Percentiles rank a stretch among this genome's conserved stretches.
Conservation (phyloP, 176 grass and related monocot genomes). For the Coix lacrymajobi region DNA sequence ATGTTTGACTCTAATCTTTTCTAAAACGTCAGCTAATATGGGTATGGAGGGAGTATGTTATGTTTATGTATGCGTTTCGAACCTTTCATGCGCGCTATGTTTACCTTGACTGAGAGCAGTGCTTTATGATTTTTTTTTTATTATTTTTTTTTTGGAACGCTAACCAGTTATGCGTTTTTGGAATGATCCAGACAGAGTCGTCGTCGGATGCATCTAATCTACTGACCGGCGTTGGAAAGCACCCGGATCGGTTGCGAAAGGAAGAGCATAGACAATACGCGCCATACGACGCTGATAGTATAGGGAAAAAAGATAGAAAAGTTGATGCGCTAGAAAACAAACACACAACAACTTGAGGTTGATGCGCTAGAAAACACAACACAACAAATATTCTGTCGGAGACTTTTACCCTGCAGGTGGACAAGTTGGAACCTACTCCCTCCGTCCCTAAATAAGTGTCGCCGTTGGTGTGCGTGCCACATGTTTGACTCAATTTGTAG, state of each 20-base stretch:
- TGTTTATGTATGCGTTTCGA: background rate
- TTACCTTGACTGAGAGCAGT: background rate
- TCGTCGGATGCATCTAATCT: conserved; percentile 5
- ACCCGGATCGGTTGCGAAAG: background rate
- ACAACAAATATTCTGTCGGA: background rate
- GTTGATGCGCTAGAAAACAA: background rate
- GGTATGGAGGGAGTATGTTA: too few species aligned
- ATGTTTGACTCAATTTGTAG: too few species aligned
- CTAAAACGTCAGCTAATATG: too few species aligned
- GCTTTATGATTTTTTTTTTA: too few species aligned
- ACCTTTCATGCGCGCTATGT: background rate
- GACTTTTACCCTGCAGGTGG: background rate
- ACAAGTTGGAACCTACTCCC: conserved; percentile 20
- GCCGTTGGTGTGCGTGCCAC: too few species aligned
- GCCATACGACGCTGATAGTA: too few species aligned
- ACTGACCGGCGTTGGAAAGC: background rate
- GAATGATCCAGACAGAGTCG: too few species aligned
- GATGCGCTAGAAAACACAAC: background rate
- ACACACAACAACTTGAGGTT: background rate
- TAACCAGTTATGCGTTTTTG: too few species aligned
- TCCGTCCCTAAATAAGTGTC: too few species aligned
- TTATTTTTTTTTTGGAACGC: background rate
- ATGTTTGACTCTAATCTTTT: too few species aligned
- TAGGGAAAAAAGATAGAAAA: background rate
- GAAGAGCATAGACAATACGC: background rate